These are phyloP conservation scores for Pestalotiopsis sp. DNA, from an alignment of 2,329 filamentous ascomycete genomes.

Conservation along the genomic window DNA sequence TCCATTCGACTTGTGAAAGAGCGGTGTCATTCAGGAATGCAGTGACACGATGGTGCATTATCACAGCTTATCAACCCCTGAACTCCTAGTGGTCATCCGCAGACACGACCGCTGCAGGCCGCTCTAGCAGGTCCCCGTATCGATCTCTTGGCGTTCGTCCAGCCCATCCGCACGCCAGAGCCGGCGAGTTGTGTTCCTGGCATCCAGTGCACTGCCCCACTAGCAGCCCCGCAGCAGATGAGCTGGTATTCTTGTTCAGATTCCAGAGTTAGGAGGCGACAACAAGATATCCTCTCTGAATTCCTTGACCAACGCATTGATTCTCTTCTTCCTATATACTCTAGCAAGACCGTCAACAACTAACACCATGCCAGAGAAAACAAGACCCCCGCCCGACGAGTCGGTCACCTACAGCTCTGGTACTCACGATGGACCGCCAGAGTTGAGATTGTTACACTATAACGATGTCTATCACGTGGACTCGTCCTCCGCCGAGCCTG, in stretches of 20 bases:
- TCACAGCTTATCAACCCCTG: conserved; percentile 7
- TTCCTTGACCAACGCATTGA: neutral
- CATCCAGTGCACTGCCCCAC: neutral
- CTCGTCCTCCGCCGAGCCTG: conserved; percentile 72
- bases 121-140: neutral
- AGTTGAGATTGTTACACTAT: conserved; percentile 83
- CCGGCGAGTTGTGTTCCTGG: neutral
- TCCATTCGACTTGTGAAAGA: neutral
- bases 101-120: neutral
- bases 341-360: neutral
- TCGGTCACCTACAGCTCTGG: conserved; percentile 33
- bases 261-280: neutral
- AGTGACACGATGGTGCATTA: neutral
- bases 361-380: conserved; percentile 21
- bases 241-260: neutral
- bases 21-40: neutral
- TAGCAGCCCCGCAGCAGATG: neutral
- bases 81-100: conserved; percentile 1
- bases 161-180: neutral
- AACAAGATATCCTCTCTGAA: neutral
- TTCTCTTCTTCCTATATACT: neutral
- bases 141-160: neutral
- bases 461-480: conserved; percentile 96
- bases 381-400: conserved; percentile 30
- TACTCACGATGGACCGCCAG: conserved; percentile 51